Evolutionary conservation across 345 rosid species (phyloP).

Genomic region (Eucalyptus rudis): DNA sequence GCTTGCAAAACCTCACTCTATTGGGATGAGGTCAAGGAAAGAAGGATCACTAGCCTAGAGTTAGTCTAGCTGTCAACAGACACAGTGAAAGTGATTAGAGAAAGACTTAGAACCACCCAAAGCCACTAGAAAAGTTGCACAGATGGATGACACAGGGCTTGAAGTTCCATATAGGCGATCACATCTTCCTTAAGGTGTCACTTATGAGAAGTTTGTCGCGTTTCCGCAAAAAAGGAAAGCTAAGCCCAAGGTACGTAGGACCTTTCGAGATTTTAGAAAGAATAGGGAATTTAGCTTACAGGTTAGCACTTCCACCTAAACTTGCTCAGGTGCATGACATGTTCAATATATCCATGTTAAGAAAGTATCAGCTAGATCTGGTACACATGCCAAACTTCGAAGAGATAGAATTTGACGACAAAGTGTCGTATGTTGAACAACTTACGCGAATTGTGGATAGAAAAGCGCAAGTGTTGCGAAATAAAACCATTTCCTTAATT

Average conservation of each 20-base stretch:
- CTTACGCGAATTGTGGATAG: rapidly evolving
- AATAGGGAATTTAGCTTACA: no score
- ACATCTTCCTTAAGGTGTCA: no score
- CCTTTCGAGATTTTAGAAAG: no score
- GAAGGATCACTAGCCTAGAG: no score
- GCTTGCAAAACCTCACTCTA: rapidly evolving
- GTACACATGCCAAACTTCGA: rapidly evolving
- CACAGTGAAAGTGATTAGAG: no score
- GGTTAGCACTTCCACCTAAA: rapidly evolving
- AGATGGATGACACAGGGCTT: no score
- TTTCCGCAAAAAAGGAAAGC: rapidly evolving
- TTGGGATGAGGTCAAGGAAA: no score
- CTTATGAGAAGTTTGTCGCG: rapidly evolving
- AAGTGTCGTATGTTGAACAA: rapidly evolving
- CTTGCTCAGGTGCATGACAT: rapidly evolving
- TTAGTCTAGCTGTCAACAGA: no score
- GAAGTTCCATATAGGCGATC: no score
- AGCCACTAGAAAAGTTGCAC: rapidly evolving
- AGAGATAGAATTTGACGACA: rapidly evolving
- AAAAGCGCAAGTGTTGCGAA: rapidly evolving
- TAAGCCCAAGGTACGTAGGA: rapidly evolving
- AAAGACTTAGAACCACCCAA: no score
- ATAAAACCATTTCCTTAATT: no score
- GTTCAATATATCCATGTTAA: no score
- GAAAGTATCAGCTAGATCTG: rapidly evolving